phyloP scores from a whole-genome alignment of 2,329 filamentous ascomycete species.

The Colletotrichum chrysophilum region DNA sequence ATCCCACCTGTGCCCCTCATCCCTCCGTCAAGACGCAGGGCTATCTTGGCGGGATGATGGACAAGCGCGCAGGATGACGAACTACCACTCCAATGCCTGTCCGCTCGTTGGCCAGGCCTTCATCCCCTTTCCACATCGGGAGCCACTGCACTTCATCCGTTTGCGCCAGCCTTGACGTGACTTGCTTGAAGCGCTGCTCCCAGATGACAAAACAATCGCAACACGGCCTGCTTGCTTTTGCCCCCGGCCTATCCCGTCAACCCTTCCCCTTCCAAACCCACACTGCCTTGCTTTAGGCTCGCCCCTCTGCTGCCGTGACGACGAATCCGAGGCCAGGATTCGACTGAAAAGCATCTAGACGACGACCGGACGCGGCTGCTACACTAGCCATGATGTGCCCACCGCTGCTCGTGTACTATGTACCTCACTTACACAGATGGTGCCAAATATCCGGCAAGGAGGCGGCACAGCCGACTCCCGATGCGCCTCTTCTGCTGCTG shows the following conservation, averaged over 20 bases:
- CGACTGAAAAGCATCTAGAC: neutral
- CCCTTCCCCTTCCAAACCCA: neutral
- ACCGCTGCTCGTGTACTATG: neutral
- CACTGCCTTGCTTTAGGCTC: neutral
- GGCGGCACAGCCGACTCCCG: neutral
- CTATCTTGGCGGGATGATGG: conserved; percentile 9
- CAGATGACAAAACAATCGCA: neutral
- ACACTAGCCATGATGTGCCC: neutral
- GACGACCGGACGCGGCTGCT: neutral
- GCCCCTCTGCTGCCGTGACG: neutral
- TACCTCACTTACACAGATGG: neutral
- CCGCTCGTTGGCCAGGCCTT: neutral
- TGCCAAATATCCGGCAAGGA: neutral
- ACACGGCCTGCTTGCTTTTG: neutral
- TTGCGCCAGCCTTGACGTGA: conserved; percentile 15
- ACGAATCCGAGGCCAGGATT: neutral
- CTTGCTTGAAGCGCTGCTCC: neutral
- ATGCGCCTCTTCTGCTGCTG: neutral
- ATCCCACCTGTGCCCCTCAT: neutral
- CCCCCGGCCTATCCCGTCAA: neutral
- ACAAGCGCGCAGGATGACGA: conserved; percentile 11
- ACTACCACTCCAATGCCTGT: neutral
- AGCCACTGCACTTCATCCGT: neutral
- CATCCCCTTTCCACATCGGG: neutral
- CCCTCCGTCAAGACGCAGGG: neutral